Percentiles rank a stretch among this genome's conserved stretches.
Evolutionary conservation across 2,329 filamentous ascomycete genomes (phyloP).

Genomic region (Paecilomyces niveus): DNA sequence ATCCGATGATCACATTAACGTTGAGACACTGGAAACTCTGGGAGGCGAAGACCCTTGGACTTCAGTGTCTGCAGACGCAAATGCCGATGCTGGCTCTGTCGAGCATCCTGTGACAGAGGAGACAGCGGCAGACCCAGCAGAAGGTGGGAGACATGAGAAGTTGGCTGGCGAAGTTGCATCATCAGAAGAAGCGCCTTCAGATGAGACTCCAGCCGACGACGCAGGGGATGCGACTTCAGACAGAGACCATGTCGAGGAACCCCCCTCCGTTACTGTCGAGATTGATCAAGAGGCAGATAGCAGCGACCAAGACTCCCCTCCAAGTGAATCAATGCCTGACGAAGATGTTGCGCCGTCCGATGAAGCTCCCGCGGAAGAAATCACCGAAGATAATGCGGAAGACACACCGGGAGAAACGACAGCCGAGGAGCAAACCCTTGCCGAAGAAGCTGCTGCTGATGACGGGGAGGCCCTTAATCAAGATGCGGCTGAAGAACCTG

Average conservation of each 20-base stretch:
- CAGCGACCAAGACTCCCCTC: constrained; percentile 2
- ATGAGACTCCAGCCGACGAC: constrained; percentile 6
- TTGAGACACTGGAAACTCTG: too few relatives aligned
- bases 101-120: constrained; percentile 7
- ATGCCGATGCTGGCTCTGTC: constrained; percentile 4
- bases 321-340: constrained; percentile 5
- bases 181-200: constrained; percentile 4
- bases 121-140: not conserved
- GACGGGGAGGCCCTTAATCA: constrained; percentile 9
- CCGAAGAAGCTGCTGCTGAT: constrained; percentile 10
- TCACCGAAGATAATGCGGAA: constrained; percentile 9
- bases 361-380: constrained; percentile 4
- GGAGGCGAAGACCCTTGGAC: not conserved
- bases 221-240: constrained; percentile 6
- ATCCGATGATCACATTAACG: too few relatives aligned
- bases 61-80: not conserved
- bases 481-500: constrained; percentile 5
- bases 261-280: constrained; percentile 9
- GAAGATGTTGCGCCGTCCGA: constrained; percentile 1
- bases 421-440: constrained; percentile 5
- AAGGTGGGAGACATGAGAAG: constrained; percentile 7
- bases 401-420: constrained; percentile 8
- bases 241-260: constrained; percentile 6
- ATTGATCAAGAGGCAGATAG: constrained; percentile 7
- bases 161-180: constrained; percentile 1